These are phyloP conservation scores for Rhizopus delemar DNA, from an alignment of 371 early-diverging fungal species.

Conservation along the genomic window DNA sequence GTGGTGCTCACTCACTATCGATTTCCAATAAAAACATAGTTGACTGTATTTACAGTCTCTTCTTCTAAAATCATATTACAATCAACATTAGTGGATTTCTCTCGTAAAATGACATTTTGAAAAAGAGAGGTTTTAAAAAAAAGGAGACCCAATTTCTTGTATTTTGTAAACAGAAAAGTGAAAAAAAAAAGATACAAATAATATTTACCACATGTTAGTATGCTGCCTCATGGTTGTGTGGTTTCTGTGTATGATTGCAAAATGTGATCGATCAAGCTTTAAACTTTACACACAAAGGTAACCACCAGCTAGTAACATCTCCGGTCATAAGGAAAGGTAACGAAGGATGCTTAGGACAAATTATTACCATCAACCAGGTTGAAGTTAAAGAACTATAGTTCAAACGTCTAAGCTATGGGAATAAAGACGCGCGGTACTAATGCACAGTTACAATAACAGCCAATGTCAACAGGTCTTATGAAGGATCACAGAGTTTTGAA, in stretches of 20 bases:
- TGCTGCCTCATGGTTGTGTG: too few relatives aligned
- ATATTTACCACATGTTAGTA: too few relatives aligned
- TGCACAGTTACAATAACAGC: slow-evolving; percentile 11
- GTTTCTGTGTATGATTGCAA: too few relatives aligned
- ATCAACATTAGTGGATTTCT: slow-evolving; percentile 4
- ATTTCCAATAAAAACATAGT: slow-evolving; percentile 10
- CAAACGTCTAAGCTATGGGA: slow-evolving; percentile 16
- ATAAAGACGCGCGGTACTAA: slow-evolving; percentile 18
- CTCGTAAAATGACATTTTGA: background rate
- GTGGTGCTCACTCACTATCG: slow-evolving; percentile 5
- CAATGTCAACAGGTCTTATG: slow-evolving; percentile 14
- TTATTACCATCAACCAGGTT: slow-evolving; percentile 13
- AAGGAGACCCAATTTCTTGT: slow-evolving; percentile 1
- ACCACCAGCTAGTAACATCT: slow-evolving; percentile 17
- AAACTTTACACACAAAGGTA: slow-evolving; percentile 11
- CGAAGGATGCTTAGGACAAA: slow-evolving; percentile 15
- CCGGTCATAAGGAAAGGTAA: slow-evolving; percentile 5
- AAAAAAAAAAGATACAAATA: too few relatives aligned
- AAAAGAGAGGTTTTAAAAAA: background rate
- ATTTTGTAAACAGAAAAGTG: too few relatives aligned
- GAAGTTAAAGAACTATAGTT: slow-evolving; percentile 16
- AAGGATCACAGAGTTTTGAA: too few relatives aligned
- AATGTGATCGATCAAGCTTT: too few relatives aligned
- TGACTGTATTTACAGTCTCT: background rate
- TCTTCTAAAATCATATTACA: background rate